Conservation (phyloP, 2,329 filamentous ascomycete genomes). For the Malbranchea zuffiana region DNA sequence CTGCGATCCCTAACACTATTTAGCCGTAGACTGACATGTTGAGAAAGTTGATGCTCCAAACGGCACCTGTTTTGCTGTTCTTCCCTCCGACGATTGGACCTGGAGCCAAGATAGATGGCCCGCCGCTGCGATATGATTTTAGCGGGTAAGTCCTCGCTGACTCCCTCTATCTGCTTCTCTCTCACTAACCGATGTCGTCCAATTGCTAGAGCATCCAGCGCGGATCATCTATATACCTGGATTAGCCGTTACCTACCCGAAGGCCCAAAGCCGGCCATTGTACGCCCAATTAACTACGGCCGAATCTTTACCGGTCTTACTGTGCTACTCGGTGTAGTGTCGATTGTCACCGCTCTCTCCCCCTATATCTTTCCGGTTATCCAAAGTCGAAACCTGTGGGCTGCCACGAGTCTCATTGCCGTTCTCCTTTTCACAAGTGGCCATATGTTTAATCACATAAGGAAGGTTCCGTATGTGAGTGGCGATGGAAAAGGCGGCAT, state of each 20-base stretch:
- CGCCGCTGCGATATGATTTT: constrained; percentile 77
- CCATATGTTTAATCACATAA: constrained; percentile 99
- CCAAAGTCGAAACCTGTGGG: constrained; percentile 89
- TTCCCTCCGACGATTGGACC: constrained; percentile 79
- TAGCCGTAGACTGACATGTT: constrained; percentile 11
- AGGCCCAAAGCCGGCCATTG: constrained; percentile 63
- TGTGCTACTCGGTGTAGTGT: constrained; percentile 57
- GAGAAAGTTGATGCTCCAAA: constrained; percentile 78
- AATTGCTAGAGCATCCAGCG: too few species aligned
- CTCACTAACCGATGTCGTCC: constrained; percentile 52
- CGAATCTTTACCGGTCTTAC: constrained; percentile 59
- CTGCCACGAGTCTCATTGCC: constrained; percentile 72
- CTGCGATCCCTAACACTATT: constrained; percentile 1
- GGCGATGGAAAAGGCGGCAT: constrained; percentile 77
- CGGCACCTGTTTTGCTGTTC: constrained; percentile 77
- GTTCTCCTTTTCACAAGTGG: constrained; percentile 91
- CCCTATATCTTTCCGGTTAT: constrained; percentile 72
- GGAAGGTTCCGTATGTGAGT: constrained; percentile 84
- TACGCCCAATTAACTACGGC: constrained; percentile 78
- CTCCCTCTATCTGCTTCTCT: constrained; percentile 6
- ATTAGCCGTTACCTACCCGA: constrained; percentile 66
- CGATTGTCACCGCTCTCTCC: constrained; percentile 58
- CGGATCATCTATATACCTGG: constrained; percentile 71
- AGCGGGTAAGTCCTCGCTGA: constrained; percentile 51
- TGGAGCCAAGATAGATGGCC: constrained; percentile 56